A percentile compares a stretch with the other conserved stretches of the same genome.
phyloP scores from a whole-genome alignment of 108 stramenopile species.

The Chaetoceros muelleri region DNA sequence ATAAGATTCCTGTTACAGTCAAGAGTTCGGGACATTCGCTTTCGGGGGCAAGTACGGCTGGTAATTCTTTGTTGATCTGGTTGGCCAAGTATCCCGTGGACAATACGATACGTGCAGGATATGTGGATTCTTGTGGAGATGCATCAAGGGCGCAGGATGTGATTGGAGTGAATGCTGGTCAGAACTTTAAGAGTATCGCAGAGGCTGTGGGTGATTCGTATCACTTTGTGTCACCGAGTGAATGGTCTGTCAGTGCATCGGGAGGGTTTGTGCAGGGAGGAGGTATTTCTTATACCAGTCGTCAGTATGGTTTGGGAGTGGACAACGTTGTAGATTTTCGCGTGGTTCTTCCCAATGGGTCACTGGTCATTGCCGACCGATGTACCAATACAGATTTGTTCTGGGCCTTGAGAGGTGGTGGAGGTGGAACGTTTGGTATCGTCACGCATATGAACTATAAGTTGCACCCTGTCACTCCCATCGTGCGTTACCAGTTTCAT shows the following conservation, averaged over 20 bases:
- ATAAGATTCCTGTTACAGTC: slow-evolving; percentile 17
- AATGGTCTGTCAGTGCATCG: background rate
- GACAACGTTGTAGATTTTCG: slow-evolving; percentile 1
- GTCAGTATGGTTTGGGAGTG: slow-evolving; percentile 1
- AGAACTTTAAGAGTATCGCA: background rate
- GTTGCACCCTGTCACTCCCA: background rate
- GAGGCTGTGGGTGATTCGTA: background rate
- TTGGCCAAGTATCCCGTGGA: slow-evolving; percentile 15
- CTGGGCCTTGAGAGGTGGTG: background rate
- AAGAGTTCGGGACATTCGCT: slow-evolving; percentile 26
- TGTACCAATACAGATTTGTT: slow-evolving; percentile 2
- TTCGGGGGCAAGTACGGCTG: slow-evolving; percentile 14
- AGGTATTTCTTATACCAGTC: background rate
- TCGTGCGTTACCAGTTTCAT: background rate
- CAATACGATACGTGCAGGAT: background rate
- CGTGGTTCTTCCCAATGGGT: background rate
- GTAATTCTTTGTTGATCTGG: slow-evolving; percentile 18
- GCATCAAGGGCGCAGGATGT: background rate
- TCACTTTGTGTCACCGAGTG: background rate
- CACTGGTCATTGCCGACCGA: background rate
- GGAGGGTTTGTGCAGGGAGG: background rate
- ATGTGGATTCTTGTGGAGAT: slow-evolving; percentile 1
- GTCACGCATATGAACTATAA: slow-evolving; percentile 9
- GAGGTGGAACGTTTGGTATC: slow-evolving; percentile 9
- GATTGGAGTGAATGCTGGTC: background rate